Evolutionary conservation across 2,329 filamentous ascomycete genomes (phyloP), one percentile per base, ranked within the genome.

Genomic region (Verticillium isaacii): DNA sequence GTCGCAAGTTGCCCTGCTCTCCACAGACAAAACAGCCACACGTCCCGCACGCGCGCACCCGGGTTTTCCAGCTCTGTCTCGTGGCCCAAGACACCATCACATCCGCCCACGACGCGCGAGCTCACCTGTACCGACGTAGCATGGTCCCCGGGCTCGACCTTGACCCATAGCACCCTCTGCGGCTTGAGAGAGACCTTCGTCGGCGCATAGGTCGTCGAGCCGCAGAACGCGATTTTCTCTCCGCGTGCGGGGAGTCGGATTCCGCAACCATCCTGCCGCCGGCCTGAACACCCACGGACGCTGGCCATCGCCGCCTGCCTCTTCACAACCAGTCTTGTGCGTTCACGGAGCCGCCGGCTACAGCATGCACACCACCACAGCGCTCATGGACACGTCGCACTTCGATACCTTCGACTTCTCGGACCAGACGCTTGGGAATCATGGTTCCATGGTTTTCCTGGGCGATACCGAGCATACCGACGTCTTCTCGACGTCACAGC

Each of bases 321-420:
- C 3, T 41, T n/a, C 3, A 41, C 15, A 4, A 36, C 34, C 17
- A 17, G 12, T 15, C 14, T 17, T 41, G 37, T 50, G 29, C 23
- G 34, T 25, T 50, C 19, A 50, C 19, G 45, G 19, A 19, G 37
- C 45, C 19, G n/a, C 19, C 45, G 19, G n/a, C 45, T 11, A 8
- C 45, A 50, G 9, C 45, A 50, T 50, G 45, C 45, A 50, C n/a
- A 50, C 45, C 19, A 50, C 45, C 45, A 50, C 45, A 23, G 45
- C 45, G 23, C 45, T 50, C 68, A 78, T 82, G 67, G 79, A 83
- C 65, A 67, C 75, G 37, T 72, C 79, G 17, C 79, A 82, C 58
- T 86, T 86, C 68, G 75, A 76, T 64, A 80, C 84, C 64, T 86
- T 85, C 67, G 73, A 79, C 25, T 86, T 85, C 66, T 69, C 80